phyloP scores from a whole-genome alignment of 1,284 basidiomycete genomes.

The Grifola frondosa region DNA sequence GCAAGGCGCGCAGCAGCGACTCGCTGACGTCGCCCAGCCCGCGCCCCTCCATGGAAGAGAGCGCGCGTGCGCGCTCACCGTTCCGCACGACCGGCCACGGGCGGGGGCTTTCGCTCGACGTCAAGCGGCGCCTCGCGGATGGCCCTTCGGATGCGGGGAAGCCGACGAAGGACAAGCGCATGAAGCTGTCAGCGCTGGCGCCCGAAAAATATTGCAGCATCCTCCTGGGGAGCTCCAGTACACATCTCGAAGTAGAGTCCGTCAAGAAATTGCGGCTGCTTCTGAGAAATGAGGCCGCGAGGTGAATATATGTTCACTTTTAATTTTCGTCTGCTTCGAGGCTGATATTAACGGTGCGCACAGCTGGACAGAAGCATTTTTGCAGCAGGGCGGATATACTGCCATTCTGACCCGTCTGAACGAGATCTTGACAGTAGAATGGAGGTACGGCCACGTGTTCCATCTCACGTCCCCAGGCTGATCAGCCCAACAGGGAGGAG shows the following conservation, averaged over 20 bases:
- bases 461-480: background rate
- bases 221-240: constrained; percentile 64
- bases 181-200: constrained; percentile 32
- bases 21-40: constrained; percentile 53
- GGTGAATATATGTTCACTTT: constrained; percentile 41
- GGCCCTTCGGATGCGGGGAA: constrained; percentile 19
- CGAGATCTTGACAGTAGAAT: constrained; percentile 93
- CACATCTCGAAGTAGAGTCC: constrained; percentile 67
- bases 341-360: background rate
- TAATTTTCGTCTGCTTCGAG: background rate
- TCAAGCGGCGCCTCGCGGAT: constrained; percentile 32
- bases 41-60: constrained; percentile 19
- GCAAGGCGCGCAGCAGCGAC: constrained; percentile 70
- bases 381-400: constrained; percentile 82
- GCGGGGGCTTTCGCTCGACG: constrained; percentile 25
- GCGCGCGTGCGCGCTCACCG: constrained; percentile 7
- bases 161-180: constrained; percentile 45
- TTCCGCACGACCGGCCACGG: constrained; percentile 15
- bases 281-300: constrained; percentile 83
- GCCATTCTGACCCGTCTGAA: constrained; percentile 84
- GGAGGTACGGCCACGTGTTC: constrained; percentile 64
- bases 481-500: constrained; percentile 73
- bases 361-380: constrained; percentile 92
- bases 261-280: constrained; percentile 79
- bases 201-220: constrained; percentile 66